A percentile compares a stretch with the other conserved stretches of the same genome.
phyloP scores from a whole-genome alignment of 2,329 filamentous ascomycete genomes.

The Chaetothyriales sp. region DNA sequence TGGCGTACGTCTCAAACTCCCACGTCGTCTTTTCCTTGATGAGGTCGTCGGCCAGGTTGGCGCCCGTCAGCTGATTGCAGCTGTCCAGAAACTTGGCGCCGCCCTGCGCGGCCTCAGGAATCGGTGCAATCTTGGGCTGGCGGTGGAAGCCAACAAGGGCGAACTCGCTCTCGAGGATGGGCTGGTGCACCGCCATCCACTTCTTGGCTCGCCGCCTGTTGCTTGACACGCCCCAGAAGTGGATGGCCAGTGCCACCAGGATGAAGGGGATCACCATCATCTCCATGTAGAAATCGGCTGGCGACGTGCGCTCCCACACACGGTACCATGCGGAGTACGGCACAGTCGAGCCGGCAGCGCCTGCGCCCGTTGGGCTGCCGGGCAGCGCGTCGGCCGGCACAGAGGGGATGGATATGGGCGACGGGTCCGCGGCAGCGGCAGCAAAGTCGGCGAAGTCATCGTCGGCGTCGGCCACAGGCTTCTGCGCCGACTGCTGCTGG shows the following conservation, averaged over 20 bases:
- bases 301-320: slow-evolving; percentile 76
- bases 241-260: slow-evolving; percentile 58
- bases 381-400: slow-evolving; percentile 35
- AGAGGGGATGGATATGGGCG: slow-evolving; percentile 30
- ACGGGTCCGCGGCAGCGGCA: slow-evolving; percentile 27
- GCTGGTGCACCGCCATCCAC: slow-evolving; percentile 66
- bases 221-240: slow-evolving; percentile 64
- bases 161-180: slow-evolving; percentile 65
- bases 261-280: slow-evolving; percentile 67
- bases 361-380: slow-evolving; percentile 33
- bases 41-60: slow-evolving; percentile 39
- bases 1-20: slow-evolving; percentile 77
- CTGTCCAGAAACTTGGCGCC: slow-evolving; percentile 24
- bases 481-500: neutral
- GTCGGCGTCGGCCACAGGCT: slow-evolving; percentile 6
- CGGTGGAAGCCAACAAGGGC: slow-evolving; percentile 69
- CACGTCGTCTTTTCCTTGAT: slow-evolving; percentile 78
- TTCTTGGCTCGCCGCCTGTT: slow-evolving; percentile 69
- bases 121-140: slow-evolving; percentile 31
- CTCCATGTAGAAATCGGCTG: slow-evolving; percentile 77
- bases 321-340: slow-evolving; percentile 96
- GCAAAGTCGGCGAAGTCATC: slow-evolving; percentile 92
- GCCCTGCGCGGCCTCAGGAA: slow-evolving; percentile 33
- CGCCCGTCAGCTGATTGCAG: slow-evolving; percentile 27
- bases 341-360: slow-evolving; percentile 28